Evolutionary conservation across 2,329 filamentous ascomycete species (phyloP).

Genomic region (Coniochaeta hoffmannii): DNA sequence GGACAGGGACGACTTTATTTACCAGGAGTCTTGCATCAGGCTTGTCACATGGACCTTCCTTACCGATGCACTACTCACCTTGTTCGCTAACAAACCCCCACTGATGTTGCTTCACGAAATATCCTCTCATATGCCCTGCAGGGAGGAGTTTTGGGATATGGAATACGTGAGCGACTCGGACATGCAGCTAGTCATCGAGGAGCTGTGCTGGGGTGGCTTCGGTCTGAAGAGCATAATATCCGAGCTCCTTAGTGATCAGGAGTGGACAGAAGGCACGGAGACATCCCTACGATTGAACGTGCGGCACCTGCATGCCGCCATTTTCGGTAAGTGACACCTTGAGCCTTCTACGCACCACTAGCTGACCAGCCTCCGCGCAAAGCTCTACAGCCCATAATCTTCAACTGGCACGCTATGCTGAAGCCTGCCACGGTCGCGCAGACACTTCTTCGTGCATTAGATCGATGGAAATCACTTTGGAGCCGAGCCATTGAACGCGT

Average conservation of each 20-base stretch:
- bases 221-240: background rate
- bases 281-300: background rate
- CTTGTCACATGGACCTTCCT: background rate
- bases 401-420: background rate
- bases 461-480: background rate
- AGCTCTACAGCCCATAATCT: background rate
- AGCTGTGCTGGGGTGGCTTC: background rate
- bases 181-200: background rate
- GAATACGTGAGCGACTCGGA: background rate
- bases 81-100: background rate
- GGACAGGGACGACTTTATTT: background rate
- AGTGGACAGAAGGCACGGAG: background rate
- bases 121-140: background rate
- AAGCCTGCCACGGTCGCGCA: background rate
- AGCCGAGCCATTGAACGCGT: background rate
- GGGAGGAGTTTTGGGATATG: background rate
- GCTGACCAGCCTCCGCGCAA: background rate
- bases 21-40: background rate
- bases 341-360: background rate
- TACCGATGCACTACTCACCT: background rate
- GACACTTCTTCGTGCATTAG: background rate
- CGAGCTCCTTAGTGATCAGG: background rate
- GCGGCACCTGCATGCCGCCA: background rate
- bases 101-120: background rate
- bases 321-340: background rate